Conservation (phyloP, 176 grass and related monocot genomes). For the Stipa capillata region DNA sequence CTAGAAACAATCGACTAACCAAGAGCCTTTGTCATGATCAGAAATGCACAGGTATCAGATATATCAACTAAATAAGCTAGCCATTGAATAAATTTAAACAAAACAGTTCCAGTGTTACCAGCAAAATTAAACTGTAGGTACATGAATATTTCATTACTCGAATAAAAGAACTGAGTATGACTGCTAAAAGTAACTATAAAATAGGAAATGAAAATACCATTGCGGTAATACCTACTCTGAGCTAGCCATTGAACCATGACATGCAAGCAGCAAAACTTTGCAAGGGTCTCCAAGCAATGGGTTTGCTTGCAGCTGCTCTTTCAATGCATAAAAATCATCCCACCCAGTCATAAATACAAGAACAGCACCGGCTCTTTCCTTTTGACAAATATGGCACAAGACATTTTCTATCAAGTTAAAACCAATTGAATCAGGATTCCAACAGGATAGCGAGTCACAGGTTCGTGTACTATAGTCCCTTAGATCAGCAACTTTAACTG, state of each 20-base stretch:
- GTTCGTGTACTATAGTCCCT: constrained; percentile 68
- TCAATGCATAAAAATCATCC: constrained; percentile 97
- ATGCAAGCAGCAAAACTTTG: constrained; percentile 92
- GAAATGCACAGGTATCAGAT: too few relatives aligned
- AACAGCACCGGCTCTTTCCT: constrained; percentile 71
- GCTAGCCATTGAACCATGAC: constrained; percentile 93
- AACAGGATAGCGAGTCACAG: constrained; percentile 80
- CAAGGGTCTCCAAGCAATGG: constrained; percentile 80
- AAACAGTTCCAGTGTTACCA: not conserved
- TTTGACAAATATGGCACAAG: constrained; percentile 89
- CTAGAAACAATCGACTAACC: too few relatives aligned
- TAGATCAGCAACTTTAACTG: constrained; percentile 85
- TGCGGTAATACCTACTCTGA: constrained; percentile 69
- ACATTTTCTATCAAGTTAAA: constrained; percentile 96
- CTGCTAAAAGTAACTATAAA: not conserved
- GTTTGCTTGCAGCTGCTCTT: constrained; percentile 95
- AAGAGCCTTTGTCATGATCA: too few relatives aligned
- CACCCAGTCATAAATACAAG: constrained; percentile 99
- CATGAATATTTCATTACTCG: not conserved
- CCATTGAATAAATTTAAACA: not conserved
- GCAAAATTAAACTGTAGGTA: not conserved
- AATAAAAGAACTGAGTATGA: constrained; percentile 1
- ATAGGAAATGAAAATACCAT: not conserved
- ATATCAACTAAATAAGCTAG: too few relatives aligned
- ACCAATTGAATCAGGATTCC: constrained; percentile 99